Conservation (phyloP, 768 basidiomycete genomes). For the Nidularia sp. region DNA sequence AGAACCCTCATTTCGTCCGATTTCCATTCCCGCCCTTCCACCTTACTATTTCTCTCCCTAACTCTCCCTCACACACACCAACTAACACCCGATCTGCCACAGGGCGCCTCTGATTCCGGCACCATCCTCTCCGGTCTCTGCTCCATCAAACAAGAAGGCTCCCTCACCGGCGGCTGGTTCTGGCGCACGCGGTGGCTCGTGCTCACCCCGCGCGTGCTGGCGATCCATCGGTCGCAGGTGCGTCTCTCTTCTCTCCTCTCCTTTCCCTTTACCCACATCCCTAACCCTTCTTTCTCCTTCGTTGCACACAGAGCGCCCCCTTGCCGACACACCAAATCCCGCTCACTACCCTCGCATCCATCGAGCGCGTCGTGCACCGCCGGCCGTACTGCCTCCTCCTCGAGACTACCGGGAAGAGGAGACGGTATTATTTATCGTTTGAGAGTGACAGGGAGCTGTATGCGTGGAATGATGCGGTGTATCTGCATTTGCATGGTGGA, state of each 20-base stretch:
- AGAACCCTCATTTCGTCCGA: too few species aligned
- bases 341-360: not conserved
- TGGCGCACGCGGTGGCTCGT: not conserved
- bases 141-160: not conserved
- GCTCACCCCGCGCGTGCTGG: not conserved
- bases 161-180: not conserved
- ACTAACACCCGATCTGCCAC: too few species aligned
- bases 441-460: not conserved
- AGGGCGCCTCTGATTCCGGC: too few species aligned
- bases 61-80: too few species aligned
- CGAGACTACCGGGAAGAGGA: not conserved
- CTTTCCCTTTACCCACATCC: not conserved
- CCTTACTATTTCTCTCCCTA: too few species aligned
- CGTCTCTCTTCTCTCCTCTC: not conserved
- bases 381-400: not conserved
- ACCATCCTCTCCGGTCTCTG: too few species aligned
- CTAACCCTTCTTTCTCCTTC: not conserved
- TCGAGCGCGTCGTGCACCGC: not conserved
- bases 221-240: not conserved
- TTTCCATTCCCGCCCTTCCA: too few species aligned
- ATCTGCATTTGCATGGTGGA: not conserved
- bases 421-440: not conserved
- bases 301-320: not conserved
- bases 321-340: not conserved
- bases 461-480: not conserved